Evolutionary conservation across 305 asterid genomes (phyloP).

Genomic region (Vinca major): DNA sequence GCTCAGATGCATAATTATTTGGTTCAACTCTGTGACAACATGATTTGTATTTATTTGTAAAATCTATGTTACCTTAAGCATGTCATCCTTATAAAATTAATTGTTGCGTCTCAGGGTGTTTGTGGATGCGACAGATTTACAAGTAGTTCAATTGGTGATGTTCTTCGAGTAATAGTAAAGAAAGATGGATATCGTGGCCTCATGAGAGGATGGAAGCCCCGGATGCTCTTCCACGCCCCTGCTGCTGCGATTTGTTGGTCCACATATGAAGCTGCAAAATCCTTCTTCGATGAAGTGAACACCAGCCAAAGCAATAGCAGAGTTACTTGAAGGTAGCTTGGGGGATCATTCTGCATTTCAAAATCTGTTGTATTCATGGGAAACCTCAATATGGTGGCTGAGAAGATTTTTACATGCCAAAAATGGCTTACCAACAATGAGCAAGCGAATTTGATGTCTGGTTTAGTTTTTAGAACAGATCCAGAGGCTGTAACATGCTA

Average conservation of each 20-base stretch:
- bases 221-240: conserved; percentile 98
- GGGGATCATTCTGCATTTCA: background rate
- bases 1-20: background rate
- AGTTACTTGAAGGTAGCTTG: conserved; percentile 26
- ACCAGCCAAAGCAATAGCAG: conserved; percentile 18
- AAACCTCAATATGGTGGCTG: conserved; percentile 1
- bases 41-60: background rate
- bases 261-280: conserved; percentile 80
- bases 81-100: background rate
- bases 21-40: background rate
- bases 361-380: background rate
- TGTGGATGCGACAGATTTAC: conserved; percentile 91
- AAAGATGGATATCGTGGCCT: conserved; percentile 92
- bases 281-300: conserved; percentile 59
- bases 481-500: background rate
- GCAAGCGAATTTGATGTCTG: conserved; percentile 4
- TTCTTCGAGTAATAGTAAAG: conserved; percentile 53
- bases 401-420: background rate
- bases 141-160: conserved; percentile 65
- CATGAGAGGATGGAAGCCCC: conserved; percentile 89
- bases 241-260: conserved; percentile 99
- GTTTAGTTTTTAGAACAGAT: conserved; percentile 6
- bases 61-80: background rate
- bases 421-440: conserved; percentile 4
- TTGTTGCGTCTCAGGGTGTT: conserved; percentile 57